Base-by-base conservation (phyloP, 2,329 filamentous ascomycete genomes). In the Daldinia sp. region DNA sequence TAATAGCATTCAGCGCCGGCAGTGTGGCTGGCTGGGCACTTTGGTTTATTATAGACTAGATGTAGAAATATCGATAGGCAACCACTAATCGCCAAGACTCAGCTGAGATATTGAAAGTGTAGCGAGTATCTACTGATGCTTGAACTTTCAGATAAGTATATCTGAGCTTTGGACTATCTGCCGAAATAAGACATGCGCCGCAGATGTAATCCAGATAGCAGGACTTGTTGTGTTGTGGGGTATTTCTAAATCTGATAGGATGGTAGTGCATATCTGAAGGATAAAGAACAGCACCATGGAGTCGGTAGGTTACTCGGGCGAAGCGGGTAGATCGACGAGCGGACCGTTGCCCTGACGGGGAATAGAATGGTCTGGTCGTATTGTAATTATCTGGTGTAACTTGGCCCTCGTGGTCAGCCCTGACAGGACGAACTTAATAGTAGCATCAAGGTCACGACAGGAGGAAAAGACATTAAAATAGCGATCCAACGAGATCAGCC, bases 1-100 rank as follows among this genome's bases (percentile, higher is more conserved):
- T 50, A 9, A 23, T 6, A 46, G 18, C 20, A 4, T 74, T 86
- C 53, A 79, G 82, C 3, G 78, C 82, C 55, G 78, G 79, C 30
- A 33, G 10, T 54, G n/a, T 53, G 50, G 9, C 50, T 50, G 46
- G 46, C 12, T 18, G 46, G 44, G 1, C n/a, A 15, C 26, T 30
- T 50, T 50, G 26, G 4, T 15, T 9, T 33, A 33, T 51, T 30
- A 28, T 10, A 33, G 15, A 30, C 28, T 51, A 18, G 26, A 18
- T 33, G 7, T 26, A 28, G 46, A 9, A 33, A 18, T 18, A 51
- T 6, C 3, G 6, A 30, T 33, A 30, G 33, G 33, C 13, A 10
- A 54, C 9, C 15, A 39, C 7, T 37, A 6, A 18, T 37, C 23
- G n/a, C 18, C 7, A 54, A 54, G 33, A n/a, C 51, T 18, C 4